Percentiles rank a stretch among this genome's conserved stretches.
Conservation (phyloP, 495 filamentous ascomycete species). For the Clohesyomyces aquaticus region DNA sequence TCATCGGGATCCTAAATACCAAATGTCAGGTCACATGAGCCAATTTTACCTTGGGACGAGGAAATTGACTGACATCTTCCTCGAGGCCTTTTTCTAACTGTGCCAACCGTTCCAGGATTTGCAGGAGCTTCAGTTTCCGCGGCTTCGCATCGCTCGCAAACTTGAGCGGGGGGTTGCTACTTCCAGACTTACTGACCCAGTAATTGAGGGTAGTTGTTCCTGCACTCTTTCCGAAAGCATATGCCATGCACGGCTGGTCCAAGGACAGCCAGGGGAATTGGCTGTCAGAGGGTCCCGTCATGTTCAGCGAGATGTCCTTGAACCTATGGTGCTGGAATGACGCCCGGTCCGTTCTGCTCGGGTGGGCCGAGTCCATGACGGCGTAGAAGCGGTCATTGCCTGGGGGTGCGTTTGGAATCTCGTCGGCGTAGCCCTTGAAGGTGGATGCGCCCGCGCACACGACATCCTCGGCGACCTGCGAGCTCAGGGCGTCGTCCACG, state of each 20-base stretch:
- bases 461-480: slow-evolving; percentile 41
- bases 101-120: slow-evolving; percentile 59
- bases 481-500: slow-evolving; percentile 33
- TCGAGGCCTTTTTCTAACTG: slow-evolving; percentile 61
- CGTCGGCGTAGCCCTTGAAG: slow-evolving; percentile 46
- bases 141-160: slow-evolving; percentile 56
- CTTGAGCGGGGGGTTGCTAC: slow-evolving; percentile 52
- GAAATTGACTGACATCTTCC: slow-evolving; percentile 55
- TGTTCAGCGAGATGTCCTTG: slow-evolving; percentile 43
- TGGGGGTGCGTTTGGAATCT: slow-evolving; percentile 39
- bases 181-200: slow-evolving; percentile 58
- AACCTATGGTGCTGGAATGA: slow-evolving; percentile 39
- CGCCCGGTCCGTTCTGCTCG: slow-evolving; percentile 40
- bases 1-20: slow-evolving; percentile 43
- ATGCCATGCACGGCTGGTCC: slow-evolving; percentile 67
- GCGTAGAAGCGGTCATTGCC: slow-evolving; percentile 43
- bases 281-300: slow-evolving; percentile 41
- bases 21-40: slow-evolving; percentile 32
- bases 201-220: slow-evolving; percentile 66
- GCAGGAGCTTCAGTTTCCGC: slow-evolving; percentile 56
- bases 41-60: slow-evolving; percentile 16
- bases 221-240: slow-evolving; percentile 60
- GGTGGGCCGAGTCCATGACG: slow-evolving; percentile 42
- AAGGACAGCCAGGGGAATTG: slow-evolving; percentile 65
- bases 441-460: slow-evolving; percentile 45